phyloP scores from a whole-genome alignment of 139 green algal species.

The Astrephomene gubernaculifera region DNA sequence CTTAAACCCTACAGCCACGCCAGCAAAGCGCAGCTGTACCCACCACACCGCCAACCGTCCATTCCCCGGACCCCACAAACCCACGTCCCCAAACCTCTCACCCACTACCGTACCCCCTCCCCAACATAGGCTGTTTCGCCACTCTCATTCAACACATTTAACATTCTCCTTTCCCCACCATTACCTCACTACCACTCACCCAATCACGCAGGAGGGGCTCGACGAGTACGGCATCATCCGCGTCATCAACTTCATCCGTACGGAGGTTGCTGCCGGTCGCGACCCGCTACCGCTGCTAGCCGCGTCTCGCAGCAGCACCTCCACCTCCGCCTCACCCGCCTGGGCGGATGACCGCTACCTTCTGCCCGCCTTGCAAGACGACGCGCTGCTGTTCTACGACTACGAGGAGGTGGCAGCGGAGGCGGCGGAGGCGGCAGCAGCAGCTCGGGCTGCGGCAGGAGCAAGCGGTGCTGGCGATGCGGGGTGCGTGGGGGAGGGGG shows the following conservation, averaged over 20 bases:
- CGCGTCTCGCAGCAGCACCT: not conserved
- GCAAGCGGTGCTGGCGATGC: not conserved
- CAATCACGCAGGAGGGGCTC: conserved; percentile 50
- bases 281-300: conserved; percentile 63
- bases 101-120: no score
- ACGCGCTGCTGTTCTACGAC: conserved; percentile 85
- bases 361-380: conserved; percentile 73
- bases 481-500: no score
- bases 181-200: no score
- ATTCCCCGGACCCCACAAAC: no score
- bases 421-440: conserved; percentile 15
- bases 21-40: no score
- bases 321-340: conserved; percentile 12
- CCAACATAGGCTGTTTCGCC: no score
- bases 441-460: not conserved
- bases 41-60: no score
- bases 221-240: conserved; percentile 84
- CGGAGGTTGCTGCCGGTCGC: conserved; percentile 57
- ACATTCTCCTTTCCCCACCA: no score
- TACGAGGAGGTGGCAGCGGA: conserved; percentile 63
- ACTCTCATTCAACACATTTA: no score
- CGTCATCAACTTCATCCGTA: conserved; percentile 87
- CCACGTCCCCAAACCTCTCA: no score
- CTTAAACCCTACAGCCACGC: no score
- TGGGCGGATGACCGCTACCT: conserved; percentile 78